Percentiles rank a stretch among this genome's conserved stretches.
phyloP scores from a whole-genome alignment of 129 eudicot genomes.

The Tagetes erecta region DNA sequence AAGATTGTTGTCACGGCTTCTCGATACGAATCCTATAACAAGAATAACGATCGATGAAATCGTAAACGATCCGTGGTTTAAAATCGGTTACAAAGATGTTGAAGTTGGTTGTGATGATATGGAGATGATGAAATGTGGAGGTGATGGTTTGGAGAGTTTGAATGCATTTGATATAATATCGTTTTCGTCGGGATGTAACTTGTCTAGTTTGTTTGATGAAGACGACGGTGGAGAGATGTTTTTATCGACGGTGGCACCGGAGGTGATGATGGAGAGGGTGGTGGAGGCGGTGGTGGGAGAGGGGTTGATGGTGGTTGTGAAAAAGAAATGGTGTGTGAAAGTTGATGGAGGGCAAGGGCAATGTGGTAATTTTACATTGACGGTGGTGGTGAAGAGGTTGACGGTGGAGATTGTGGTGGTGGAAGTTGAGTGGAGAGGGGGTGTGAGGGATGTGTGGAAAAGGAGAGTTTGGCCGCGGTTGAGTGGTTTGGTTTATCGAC shows the following conservation, averaged over 20 bases:
- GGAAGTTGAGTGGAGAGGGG: slow-evolving; percentile 41
- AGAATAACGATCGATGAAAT: slow-evolving; percentile 55
- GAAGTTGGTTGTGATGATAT: slow-evolving; percentile 17
- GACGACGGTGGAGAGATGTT: slow-evolving; percentile 46
- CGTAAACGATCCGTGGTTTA: slow-evolving; percentile 57
- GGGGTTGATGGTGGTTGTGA: slow-evolving; percentile 42
- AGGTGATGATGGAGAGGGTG: slow-evolving; percentile 47
- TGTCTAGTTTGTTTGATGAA: slow-evolving; percentile 54
- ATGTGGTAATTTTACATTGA: slow-evolving; percentile 30
- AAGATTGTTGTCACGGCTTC: slow-evolving; percentile 43
- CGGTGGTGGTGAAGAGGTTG: slow-evolving; percentile 52
- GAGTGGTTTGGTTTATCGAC: slow-evolving; percentile 39
- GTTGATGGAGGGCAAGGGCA: slow-evolving; percentile 64
- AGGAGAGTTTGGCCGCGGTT: slow-evolving; percentile 49
- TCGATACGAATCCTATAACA: slow-evolving; percentile 57
- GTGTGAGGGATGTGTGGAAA: slow-evolving; percentile 52
- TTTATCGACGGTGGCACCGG: slow-evolving; percentile 47
- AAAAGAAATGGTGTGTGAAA: slow-evolving; percentile 38
- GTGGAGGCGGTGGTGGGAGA: slow-evolving; percentile 45
- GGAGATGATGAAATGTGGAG: slow-evolving; percentile 21
- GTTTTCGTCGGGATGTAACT: slow-evolving; percentile 52
- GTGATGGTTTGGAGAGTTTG: slow-evolving; percentile 27
- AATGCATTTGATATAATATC: slow-evolving; percentile 73
- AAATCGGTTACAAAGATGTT: slow-evolving; percentile 37
- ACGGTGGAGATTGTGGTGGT: slow-evolving; percentile 68